Base-by-base conservation (phyloP, 176 grass and related monocot genomes). In the Avena insularis region DNA sequence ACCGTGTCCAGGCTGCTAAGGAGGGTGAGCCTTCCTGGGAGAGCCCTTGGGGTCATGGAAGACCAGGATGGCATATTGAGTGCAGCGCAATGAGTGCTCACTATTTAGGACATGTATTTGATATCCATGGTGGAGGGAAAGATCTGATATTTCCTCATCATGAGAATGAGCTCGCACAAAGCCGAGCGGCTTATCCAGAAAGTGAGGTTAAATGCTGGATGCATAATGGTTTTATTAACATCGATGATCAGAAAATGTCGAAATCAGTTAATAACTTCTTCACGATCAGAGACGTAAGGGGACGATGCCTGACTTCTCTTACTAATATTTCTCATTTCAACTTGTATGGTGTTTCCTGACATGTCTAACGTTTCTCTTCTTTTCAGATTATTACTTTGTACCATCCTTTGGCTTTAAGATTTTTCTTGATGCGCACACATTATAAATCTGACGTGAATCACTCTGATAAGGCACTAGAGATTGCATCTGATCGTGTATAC, bases 341-440 rank as follows among this genome's bases (percentile, higher is more conserved):
- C 6, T 80, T 73, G 0, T 19, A 47, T 5, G 14, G 56, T 59
- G 33, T 75, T 12, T 61, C 60, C 57, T 66, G 64, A 54, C 33
- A 20, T 83, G 10, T 65, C 12, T 79, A 13, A 86, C 35, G 14
- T 15, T 5, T 76, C 20, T 63, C 70, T 73, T 76, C n/a, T n/a
- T 13, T 81, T 40, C 83, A 99, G 97, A 94, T 99, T 78, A 91
- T 94, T 84, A 86, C 66, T 57, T 87, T 87, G 20, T 99, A 99
- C 77, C 97, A 99, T 91, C 92, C 97, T 49, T 75, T 99, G 88
- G 97, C 92, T 64, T 84, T 97, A 58, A 99, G 97, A 38, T 97
- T 97, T 68, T 97, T 99, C 86, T 84, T 97, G 21, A 99, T 99
- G 97, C 92, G 92, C 55, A 97, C 94, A 19, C 97, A 99, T 82